phyloP scores from a whole-genome alignment of 495 filamentous ascomycete genomes.

The Lichenothelia convexa region DNA sequence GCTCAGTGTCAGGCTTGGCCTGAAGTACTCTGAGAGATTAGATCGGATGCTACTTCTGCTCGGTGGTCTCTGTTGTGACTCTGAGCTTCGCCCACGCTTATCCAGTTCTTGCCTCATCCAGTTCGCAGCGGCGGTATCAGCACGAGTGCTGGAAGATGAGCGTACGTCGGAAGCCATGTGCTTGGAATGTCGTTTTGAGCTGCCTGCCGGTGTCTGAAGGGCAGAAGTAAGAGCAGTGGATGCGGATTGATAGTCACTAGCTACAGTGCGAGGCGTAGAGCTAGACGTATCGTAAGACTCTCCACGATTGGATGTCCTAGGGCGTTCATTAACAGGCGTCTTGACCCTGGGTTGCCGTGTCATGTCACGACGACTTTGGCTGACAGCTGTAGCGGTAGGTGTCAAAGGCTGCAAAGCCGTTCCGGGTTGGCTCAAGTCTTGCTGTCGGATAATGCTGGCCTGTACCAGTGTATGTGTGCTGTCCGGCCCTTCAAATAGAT shows the following conservation, averaged over 20 bases:
- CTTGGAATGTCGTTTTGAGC: slow-evolving; percentile 19
- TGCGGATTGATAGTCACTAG: slow-evolving; percentile 13
- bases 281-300: slow-evolving; percentile 13
- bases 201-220: slow-evolving; percentile 14
- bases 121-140: slow-evolving; percentile 14
- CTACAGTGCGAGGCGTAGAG: slow-evolving; percentile 17
- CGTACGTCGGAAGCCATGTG: slow-evolving; percentile 3
- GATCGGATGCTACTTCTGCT: slow-evolving; percentile 14
- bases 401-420: neutral
- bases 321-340: slow-evolving; percentile 4
- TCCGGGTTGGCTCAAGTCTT: neutral
- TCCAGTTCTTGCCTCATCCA: slow-evolving; percentile 20
- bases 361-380: neutral
- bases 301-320: slow-evolving; percentile 7
- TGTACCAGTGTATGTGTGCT: slow-evolving; percentile 2
- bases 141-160: slow-evolving; percentile 7
- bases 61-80: slow-evolving; percentile 3
- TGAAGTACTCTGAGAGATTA: slow-evolving; percentile 17
- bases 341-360: slow-evolving; percentile 1
- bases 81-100: slow-evolving; percentile 11
- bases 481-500: slow-evolving; percentile 1
- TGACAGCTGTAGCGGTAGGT: slow-evolving; percentile 1
- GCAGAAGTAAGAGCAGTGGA: slow-evolving; percentile 23
- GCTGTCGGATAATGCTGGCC: slow-evolving; percentile 11
- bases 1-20: slow-evolving; percentile 10